These are phyloP conservation scores for Chaetoceros muelleri DNA, from an alignment of 108 stramenopile species.

Conservation along the genomic window DNA sequence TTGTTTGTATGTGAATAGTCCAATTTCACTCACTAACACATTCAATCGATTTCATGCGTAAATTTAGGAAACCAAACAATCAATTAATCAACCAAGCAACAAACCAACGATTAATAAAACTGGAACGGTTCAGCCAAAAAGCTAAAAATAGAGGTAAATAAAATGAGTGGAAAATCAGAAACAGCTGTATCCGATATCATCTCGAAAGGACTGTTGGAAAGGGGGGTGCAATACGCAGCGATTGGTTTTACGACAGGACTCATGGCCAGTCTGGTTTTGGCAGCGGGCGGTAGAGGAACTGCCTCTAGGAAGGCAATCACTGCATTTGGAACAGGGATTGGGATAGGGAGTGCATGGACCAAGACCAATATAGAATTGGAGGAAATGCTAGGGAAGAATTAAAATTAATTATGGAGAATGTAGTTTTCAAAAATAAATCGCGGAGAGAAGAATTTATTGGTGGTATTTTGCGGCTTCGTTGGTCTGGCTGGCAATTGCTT, in stretches of 20 bases:
- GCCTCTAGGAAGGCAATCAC: slow-evolving; percentile 33
- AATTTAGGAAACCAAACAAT: too few relatives aligned
- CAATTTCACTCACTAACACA: too few relatives aligned
- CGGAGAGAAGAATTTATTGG: too few relatives aligned
- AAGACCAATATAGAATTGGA: slow-evolving; percentile 42
- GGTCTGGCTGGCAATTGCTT: too few relatives aligned
- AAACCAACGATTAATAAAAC: too few relatives aligned
- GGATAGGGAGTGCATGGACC: slow-evolving; percentile 52
- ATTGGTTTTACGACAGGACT: slow-evolving; percentile 35
- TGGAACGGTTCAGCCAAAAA: too few relatives aligned
- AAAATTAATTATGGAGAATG: neutral
- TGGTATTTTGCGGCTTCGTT: too few relatives aligned
- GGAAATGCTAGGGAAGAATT: slow-evolving; percentile 21
- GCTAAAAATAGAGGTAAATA: too few relatives aligned
- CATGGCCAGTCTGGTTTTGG: slow-evolving; percentile 45
- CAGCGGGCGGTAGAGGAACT: slow-evolving; percentile 27
- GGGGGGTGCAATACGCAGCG: slow-evolving; percentile 18
- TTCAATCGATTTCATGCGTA: too few relatives aligned
- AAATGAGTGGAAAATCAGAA: slow-evolving; percentile 15
- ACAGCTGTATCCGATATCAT: slow-evolving; percentile 25
- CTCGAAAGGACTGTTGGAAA: slow-evolving; percentile 29
- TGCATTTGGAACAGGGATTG: slow-evolving; percentile 54
- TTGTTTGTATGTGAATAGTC: too few relatives aligned
- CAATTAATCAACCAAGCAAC: too few relatives aligned
- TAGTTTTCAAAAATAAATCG: too few relatives aligned